These are phyloP conservation scores for Tylopilus intermedius DNA, from an alignment of 768 basidiomycete species.

Conservation along the genomic window DNA sequence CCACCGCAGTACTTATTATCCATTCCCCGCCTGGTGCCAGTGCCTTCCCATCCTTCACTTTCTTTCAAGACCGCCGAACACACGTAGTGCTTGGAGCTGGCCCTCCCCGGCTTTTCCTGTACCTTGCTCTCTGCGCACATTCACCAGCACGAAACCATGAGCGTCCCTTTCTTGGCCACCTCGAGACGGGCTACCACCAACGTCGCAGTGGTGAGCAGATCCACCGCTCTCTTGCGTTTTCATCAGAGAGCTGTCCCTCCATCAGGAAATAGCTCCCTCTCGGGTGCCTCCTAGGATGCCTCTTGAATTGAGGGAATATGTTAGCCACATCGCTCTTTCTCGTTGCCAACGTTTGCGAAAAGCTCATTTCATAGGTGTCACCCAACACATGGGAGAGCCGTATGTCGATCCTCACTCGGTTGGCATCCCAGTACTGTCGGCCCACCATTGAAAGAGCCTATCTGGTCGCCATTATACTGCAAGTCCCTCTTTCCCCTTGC, in stretches of 20 bases:
- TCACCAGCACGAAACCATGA: conserved; percentile 10
- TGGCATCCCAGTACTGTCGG: conserved; percentile 39
- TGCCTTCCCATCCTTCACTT: not conserved
- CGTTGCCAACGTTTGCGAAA: not conserved
- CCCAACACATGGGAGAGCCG: conserved; percentile 43
- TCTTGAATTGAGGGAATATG: conserved; percentile 32
- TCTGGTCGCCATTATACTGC: conserved; percentile 38
- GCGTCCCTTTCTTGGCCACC: conserved; percentile 3
- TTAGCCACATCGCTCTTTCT: conserved; percentile 27
- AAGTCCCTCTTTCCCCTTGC: conserved; percentile 8
- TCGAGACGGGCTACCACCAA: conserved; percentile 16
- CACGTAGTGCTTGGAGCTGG: conserved; percentile 17
- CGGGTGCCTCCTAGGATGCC: conserved; percentile 32
- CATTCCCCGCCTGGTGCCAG: too few species aligned
- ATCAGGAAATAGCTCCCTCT: conserved; percentile 33
- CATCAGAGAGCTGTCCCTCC: not conserved
- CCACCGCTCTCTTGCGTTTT: not conserved
- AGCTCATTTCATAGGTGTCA: conserved; percentile 31
- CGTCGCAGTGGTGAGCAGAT: conserved; percentile 23
- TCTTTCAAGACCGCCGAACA: not conserved
- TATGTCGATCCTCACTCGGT: conserved; percentile 32
- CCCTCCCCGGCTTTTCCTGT: conserved; percentile 9
- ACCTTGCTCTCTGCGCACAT: not conserved
- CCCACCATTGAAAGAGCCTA: conserved; percentile 43
- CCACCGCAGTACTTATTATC: not conserved